Percentiles rank a stretch among this genome's conserved stretches.
Conservation (phyloP, 2,329 filamentous ascomycete genomes). For the Penicillium brasilianum region DNA sequence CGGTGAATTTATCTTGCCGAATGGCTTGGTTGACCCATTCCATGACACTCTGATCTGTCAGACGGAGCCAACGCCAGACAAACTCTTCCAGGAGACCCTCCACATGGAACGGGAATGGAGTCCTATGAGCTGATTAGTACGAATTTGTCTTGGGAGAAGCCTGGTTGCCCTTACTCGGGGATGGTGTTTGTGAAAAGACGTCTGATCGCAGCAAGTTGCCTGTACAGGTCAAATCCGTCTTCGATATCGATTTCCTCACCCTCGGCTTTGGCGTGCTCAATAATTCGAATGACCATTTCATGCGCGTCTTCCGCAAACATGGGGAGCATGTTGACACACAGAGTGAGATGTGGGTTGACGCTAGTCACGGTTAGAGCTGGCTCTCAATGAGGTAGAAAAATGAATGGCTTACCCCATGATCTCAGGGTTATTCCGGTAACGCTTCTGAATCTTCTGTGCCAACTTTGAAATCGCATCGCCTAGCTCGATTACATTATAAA, state of each 20-base stretch:
- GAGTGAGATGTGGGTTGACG: conserved; percentile 68
- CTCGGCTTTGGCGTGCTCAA: conserved; percentile 71
- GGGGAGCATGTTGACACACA: conserved; percentile 84
- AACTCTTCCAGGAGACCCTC: conserved; percentile 87
- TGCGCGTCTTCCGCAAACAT: conserved; percentile 88
- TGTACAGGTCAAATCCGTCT: conserved; percentile 94
- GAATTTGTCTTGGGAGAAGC: background rate
- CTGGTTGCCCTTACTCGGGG: conserved; percentile 56
- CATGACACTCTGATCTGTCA: conserved; percentile 77
- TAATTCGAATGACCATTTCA: conserved; percentile 80
- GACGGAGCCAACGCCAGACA: conserved; percentile 92
- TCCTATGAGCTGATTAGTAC: conserved; percentile 42
- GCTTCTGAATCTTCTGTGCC: conserved; percentile 86
- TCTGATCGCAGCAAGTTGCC: conserved; percentile 82
- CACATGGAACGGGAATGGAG: conserved; percentile 81
- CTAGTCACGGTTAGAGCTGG: conserved; percentile 34
- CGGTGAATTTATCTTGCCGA: conserved; percentile 84
- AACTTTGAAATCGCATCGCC: conserved; percentile 85
- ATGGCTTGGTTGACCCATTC: conserved; percentile 89
- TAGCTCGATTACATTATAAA: conserved; percentile 86
- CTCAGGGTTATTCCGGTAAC: conserved; percentile 84
- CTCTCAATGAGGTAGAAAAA: conserved; percentile 55
- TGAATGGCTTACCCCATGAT: conserved; percentile 70
- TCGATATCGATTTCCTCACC: conserved; percentile 80
- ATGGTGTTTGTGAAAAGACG: conserved; percentile 77